Evolutionary conservation across 1,284 basidiomycete genomes (phyloP).

Genomic region (Tremellales sp.): DNA sequence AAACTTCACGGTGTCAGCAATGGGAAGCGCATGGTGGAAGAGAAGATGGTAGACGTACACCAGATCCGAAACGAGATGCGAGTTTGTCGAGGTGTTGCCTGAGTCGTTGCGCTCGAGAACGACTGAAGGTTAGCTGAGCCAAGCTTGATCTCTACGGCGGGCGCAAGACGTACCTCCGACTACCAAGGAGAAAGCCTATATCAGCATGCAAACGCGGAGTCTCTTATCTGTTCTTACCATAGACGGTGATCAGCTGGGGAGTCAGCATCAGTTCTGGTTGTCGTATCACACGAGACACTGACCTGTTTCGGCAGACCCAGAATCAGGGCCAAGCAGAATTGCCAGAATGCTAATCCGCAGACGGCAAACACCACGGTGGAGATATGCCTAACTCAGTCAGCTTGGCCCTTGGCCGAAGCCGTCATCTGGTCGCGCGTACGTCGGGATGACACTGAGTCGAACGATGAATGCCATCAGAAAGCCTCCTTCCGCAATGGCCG

Average conservation of each 20-base stretch:
- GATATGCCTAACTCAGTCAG: slow-evolving; percentile 11
- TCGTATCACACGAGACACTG: neutral
- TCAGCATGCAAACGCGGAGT: no score
- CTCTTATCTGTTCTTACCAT: slow-evolving; percentile 8
- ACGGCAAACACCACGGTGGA: slow-evolving; percentile 35
- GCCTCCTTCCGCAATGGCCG: slow-evolving; percentile 42
- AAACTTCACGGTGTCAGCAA: slow-evolving; percentile 9
- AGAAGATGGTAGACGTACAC: slow-evolving; percentile 16
- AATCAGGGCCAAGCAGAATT: slow-evolving; percentile 40
- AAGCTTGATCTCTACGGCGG: neutral
- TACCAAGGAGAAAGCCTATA: neutral
- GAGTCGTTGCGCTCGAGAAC: slow-evolving; percentile 4
- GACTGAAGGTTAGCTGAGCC: slow-evolving; percentile 2
- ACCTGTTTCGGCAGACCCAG: slow-evolving; percentile 47
- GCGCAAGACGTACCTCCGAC: slow-evolving; percentile 14
- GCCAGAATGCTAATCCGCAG: slow-evolving; percentile 35
- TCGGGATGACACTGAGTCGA: slow-evolving; percentile 42
- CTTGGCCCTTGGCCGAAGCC: neutral
- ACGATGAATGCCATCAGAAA: slow-evolving; percentile 40
- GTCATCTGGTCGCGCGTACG: slow-evolving; percentile 11
- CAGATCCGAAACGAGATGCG: slow-evolving; percentile 22
- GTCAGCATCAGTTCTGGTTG: slow-evolving; percentile 1
- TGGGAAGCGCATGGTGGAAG: neutral
- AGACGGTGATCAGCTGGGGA: slow-evolving; percentile 28
- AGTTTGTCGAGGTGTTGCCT: slow-evolving; percentile 15